Evolutionary conservation across 2,329 filamentous ascomycete genomes (phyloP).

Genomic region (Nannizziopsis barbatae): DNA sequence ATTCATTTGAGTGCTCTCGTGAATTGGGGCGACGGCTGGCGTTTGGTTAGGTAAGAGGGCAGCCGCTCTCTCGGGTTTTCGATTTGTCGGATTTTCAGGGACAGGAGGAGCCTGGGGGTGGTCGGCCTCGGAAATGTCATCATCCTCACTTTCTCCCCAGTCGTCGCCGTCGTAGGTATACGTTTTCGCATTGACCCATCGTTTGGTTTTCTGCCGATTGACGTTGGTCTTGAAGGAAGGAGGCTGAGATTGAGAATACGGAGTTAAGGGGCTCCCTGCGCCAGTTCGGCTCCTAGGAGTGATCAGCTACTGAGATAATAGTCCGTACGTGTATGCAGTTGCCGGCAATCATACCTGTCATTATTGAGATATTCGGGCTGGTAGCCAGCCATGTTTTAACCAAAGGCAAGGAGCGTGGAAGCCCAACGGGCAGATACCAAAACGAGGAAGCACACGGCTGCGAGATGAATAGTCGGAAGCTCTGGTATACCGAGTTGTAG

Average conservation of each 20-base stretch:
- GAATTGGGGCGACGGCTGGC: not conserved
- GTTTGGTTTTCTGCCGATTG: constrained; percentile 78
- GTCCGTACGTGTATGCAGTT: not conserved
- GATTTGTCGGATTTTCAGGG: not conserved
- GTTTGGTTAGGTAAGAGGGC: not conserved
- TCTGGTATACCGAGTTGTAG: no score
- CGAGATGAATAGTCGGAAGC: no score
- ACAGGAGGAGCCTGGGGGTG: not conserved
- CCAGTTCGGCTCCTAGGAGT: not conserved
- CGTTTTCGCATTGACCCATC: constrained; percentile 85
- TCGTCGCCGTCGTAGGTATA: constrained; percentile 87
- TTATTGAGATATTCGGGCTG: constrained; percentile 5
- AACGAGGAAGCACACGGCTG: no score
- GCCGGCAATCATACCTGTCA: not conserved
- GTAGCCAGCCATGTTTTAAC: constrained; percentile 4
- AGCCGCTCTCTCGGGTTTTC: not conserved
- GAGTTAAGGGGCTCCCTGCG: not conserved
- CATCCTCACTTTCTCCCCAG: constrained; percentile 62
- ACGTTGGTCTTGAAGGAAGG: constrained; percentile 71
- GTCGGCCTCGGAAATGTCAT: constrained; percentile 49
- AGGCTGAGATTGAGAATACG: constrained; percentile 25
- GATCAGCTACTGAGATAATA: not conserved
- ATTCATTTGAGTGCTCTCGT: constrained; percentile 12
- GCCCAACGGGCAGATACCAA: no score
- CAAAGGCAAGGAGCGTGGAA: no score